phyloP scores from a whole-genome alignment of 1,139 yeast species.

The Blastobotrys indianensis region DNA sequence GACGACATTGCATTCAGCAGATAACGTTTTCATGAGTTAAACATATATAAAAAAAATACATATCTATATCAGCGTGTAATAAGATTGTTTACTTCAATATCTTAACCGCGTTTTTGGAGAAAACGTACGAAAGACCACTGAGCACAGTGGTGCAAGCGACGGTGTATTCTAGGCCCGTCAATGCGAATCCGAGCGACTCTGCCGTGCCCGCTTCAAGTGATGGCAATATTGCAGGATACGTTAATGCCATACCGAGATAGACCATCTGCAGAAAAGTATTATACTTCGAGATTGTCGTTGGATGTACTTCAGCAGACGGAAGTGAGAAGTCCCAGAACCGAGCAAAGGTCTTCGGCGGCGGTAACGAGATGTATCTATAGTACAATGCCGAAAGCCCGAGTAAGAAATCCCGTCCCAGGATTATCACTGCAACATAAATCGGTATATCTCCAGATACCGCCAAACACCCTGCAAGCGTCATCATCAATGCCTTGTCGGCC shows the following conservation, averaged over 20 bases:
- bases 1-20: conserved; percentile 89
- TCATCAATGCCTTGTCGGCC: conserved; percentile 91
- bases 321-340: conserved; percentile 72
- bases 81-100: conserved; percentile 28
- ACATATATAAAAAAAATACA: background rate
- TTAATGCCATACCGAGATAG: conserved; percentile 71
- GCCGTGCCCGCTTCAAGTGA: conserved; percentile 26
- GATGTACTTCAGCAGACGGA: conserved; percentile 85
- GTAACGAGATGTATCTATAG: conserved; percentile 67
- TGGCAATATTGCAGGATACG: conserved; percentile 52
- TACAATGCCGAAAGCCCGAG: conserved; percentile 71
- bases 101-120: conserved; percentile 62
- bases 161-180: conserved; percentile 41
- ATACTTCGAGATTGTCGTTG: conserved; percentile 79
- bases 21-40: conserved; percentile 27
- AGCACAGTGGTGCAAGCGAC: conserved; percentile 74
- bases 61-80: background rate
- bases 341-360: conserved; percentile 64
- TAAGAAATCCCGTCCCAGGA: conserved; percentile 78
- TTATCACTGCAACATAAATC: conserved; percentile 62
- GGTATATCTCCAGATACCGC: conserved; percentile 56
- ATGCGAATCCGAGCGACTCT: conserved; percentile 18
- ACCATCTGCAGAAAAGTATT: conserved; percentile 92
- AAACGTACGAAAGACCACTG: conserved; percentile 74
- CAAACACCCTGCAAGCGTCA: conserved; percentile 72